Evolutionary conservation across 768 basidiomycete species (phyloP), one percentile per base, ranked within the genome.

Genomic region (Sarcomyxa edulis): DNA sequence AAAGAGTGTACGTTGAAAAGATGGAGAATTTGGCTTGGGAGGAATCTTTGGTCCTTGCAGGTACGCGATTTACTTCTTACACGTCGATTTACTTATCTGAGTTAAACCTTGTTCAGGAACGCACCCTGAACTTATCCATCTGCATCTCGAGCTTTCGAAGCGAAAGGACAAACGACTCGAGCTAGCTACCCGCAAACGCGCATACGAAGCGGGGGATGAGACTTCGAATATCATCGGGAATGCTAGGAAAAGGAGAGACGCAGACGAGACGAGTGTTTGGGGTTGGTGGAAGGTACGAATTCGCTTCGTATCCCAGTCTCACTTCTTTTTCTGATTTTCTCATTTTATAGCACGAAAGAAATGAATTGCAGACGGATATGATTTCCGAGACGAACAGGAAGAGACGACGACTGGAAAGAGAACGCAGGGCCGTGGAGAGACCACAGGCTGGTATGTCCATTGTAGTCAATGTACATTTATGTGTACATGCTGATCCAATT

Each of bases 1-100:
- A 97, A 56, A 70, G 79, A 35, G 69, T 97, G 11, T 97, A 94
- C 57, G 71, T 97, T 14, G 95, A 98, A 63, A 87, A 93, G 57
- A 92, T 97, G 90, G 87, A 92, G 27, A 79, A 77, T 4, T 65
- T 95, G 6, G 84, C 87, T 23, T 84, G 82, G 77, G 95, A 98
- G 59, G 92, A 97, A 53, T 64, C 74, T 10, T 66, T 93, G 50
- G 72, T 98, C 16, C 67, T 75, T 20, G 74, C 82, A 29, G 87
- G 93, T 92, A 48, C 49, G 80, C n/a, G n/a, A n/a, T n/a, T n/a
- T n/a, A n/a, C n/a, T 65, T 15, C 18, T 36, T 34, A 22, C 35
- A 6, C 15, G 20, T 12, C 5, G 35, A 30, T 24, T 39, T 42
- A 35, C 24, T 21, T 16, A 12, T 39, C 35, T 44, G 32, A 40